Evolutionary conservation across 495 filamentous ascomycete species (phyloP).

Genomic region (Lasiosphaeris hirsuta): DNA sequence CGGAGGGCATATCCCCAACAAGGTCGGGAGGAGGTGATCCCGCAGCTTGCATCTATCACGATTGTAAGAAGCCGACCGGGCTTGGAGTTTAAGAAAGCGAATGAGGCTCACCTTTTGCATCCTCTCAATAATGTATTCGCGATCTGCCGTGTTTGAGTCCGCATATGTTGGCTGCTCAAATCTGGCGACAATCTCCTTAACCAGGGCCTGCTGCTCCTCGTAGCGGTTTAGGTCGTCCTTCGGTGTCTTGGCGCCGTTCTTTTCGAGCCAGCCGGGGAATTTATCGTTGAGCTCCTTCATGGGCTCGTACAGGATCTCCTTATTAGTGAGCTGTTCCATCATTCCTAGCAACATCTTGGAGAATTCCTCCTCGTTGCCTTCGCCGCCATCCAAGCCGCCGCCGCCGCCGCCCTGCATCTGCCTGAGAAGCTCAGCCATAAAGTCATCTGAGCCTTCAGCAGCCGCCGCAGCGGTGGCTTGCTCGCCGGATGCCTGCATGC

Average conservation of each 20-base stretch:
- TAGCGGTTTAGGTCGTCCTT: constrained; percentile 75
- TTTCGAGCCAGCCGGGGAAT: constrained; percentile 82
- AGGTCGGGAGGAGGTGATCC: constrained; percentile 88
- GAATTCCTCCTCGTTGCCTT: constrained; percentile 77
- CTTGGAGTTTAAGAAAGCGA: neutral
- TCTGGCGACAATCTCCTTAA: constrained; percentile 79
- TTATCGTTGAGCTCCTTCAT: constrained; percentile 96
- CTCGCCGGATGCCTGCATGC: constrained; percentile 83
- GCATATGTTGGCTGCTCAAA: constrained; percentile 78
- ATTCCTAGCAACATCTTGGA: constrained; percentile 90
- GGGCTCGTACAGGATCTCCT: constrained; percentile 96
- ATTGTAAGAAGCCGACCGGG: constrained; percentile 15
- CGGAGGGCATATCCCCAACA: constrained; percentile 80
- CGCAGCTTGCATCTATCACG: constrained; percentile 81
- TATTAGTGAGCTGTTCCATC: constrained; percentile 98
- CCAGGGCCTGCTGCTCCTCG: constrained; percentile 75
- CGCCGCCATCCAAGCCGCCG: constrained; percentile 48
- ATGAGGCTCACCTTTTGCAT: constrained; percentile 82
- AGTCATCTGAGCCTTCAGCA: constrained; percentile 67
- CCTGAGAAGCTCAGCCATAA: constrained; percentile 81
- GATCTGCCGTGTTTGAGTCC: constrained; percentile 75
- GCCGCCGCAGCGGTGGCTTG: constrained; percentile 76
- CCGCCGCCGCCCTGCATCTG: constrained; percentile 58
- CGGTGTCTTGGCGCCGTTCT: constrained; percentile 61
- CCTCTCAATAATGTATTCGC: constrained; percentile 90